phyloP scores from a whole-genome alignment of 257 asterid genomes.

The Ballota nigra region DNA sequence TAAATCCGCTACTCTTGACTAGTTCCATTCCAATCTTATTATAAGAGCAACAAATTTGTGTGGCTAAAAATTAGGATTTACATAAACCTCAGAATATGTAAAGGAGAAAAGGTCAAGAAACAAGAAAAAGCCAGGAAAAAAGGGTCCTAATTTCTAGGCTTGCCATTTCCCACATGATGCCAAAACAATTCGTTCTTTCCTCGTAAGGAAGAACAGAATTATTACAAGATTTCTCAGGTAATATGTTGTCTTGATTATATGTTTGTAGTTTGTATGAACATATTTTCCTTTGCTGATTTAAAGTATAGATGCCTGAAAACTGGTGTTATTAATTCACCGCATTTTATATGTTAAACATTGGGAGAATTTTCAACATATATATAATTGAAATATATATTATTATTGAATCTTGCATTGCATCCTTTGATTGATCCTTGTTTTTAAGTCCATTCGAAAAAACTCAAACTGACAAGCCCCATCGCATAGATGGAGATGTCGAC shows the following conservation, averaged over 20 bases:
- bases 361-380: too few species aligned
- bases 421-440: too few species aligned
- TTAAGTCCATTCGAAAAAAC: too few species aligned
- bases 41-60: background rate
- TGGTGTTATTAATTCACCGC: too few species aligned
- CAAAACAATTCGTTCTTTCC: constrained; percentile 17
- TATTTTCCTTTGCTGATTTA: too few species aligned
- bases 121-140: background rate
- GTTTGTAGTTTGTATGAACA: background rate
- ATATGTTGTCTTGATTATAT: background rate
- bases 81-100: constrained; percentile 37
- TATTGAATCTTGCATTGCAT: too few species aligned
- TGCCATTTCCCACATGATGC: constrained; percentile 11
- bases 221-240: constrained; percentile 28
- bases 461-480: too few species aligned
- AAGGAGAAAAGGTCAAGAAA: constrained; percentile 26
- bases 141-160: constrained; percentile 8
- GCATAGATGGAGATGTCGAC: too few species aligned
- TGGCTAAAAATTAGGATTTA: constrained; percentile 40
- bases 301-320: too few species aligned
- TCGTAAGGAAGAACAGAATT: constrained; percentile 21
- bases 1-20: background rate
- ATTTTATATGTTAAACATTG: too few species aligned
- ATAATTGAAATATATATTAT: too few species aligned
- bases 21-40: constrained; percentile 9